Evolutionary conservation across 176 grass and related monocot species (phyloP), one percentile per base, ranked within the genome.

Genomic region (Triticum timopheevii): DNA sequence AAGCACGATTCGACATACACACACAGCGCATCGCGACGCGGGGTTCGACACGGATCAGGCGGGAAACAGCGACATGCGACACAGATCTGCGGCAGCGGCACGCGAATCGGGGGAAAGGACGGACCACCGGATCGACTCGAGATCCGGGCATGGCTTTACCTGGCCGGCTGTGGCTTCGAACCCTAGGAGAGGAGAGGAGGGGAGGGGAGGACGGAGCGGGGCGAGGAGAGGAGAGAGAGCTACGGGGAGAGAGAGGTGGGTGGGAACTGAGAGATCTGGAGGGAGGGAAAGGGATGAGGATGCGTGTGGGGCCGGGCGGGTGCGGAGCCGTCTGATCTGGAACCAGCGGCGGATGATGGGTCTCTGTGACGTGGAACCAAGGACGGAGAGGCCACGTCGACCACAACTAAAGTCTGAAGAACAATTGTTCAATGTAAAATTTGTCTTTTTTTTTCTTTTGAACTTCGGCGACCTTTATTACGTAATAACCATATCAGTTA

Each of bases 331-430:
- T 82, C 61, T 12, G 86, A 87, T 87, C 30, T 5, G n/a, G 31
- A 64, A 52, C 7, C 70, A 58, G 70, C 40, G 86, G 3, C 31
- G 70, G 19, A 22, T 47, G 9, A 22, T 56, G 59, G 17, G 79
- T 4, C 30, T 16, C 13, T 25, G 31, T 87, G 79, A 87, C 86
- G 86, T 87, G 86, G 79, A 16, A 77, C 47, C 74, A 16, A 6
- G 47, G 63, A 16, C 49, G 23, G 59, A 7, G 17, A 6, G 36
- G 59, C 59, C 78, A 80, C 78, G 78, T 65, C 78, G 4, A 44
- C n/a, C n/a, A 0, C n/a, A 24, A 13, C 6, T 36, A 33, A 3
- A 33, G 31, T 33, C 47, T 15, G 13, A 5, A 15, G 47, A 49
- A 49, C 1, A 15, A 49, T 49, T 49, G 47, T 49, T 49, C 47